Conservation (phyloP, 1,284 basidiomycete species). For the Cerioporus squamosus region DNA sequence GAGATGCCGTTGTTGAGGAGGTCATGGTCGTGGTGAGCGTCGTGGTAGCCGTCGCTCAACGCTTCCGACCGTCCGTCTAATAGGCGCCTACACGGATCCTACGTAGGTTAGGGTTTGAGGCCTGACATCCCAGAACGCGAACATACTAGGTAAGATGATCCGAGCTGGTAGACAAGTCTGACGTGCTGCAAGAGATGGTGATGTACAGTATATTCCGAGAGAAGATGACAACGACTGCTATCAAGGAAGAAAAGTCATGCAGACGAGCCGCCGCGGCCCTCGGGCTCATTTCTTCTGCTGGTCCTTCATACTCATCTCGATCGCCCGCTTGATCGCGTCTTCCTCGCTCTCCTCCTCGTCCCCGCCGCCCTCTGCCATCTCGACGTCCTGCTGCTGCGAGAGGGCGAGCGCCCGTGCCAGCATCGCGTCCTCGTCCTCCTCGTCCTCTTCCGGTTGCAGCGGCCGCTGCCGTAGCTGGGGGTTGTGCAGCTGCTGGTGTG, state of each 20-base stretch:
- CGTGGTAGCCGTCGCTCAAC: not conserved
- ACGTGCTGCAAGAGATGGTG: not conserved
- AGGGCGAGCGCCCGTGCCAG: conserved; percentile 67
- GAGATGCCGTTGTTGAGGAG: conserved; percentile 79
- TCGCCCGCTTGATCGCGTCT: conserved; percentile 65
- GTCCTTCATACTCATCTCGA: conserved; percentile 53
- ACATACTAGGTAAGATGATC: too few species aligned
- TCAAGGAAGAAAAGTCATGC: not conserved
- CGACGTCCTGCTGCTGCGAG: conserved; percentile 52
- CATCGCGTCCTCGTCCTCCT: conserved; percentile 66
- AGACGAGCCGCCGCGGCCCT: not conserved
- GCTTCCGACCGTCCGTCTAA: not conserved
- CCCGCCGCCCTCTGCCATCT: conserved; percentile 49
- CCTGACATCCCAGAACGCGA: not conserved
- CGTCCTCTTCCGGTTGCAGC: conserved; percentile 46
- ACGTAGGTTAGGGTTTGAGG: conserved; percentile 8
- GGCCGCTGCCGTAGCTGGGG: conserved; percentile 34
- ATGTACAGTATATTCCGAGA: conserved; percentile 23
- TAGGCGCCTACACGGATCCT: not conserved
- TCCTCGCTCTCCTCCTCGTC: conserved; percentile 46
- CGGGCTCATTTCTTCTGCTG: conserved; percentile 32
- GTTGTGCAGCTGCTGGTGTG: conserved; percentile 33
- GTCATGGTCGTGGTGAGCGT: conserved; percentile 51
- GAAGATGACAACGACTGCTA: not conserved
- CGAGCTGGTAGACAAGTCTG: too few species aligned